These are phyloP conservation scores for Gossypium raimondii DNA, from an alignment of 345 rosid genomes.

Conservation along the genomic window DNA sequence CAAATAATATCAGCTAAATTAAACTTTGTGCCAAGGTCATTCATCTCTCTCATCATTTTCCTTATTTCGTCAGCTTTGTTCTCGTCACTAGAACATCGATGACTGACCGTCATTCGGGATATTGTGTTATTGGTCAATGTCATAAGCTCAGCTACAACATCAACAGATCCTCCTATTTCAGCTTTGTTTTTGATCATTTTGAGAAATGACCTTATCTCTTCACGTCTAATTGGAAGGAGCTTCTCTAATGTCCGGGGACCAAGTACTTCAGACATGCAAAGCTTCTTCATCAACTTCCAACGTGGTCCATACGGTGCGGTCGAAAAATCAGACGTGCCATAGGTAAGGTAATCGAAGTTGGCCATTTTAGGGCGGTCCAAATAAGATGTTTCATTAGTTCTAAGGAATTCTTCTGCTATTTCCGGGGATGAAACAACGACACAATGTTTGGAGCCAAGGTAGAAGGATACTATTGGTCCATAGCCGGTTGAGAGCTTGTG, in stretches of 20 bases:
- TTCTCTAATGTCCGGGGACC: slow-evolving; percentile 45
- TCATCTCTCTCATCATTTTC: slow-evolving; percentile 58
- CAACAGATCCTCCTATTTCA: slow-evolving; percentile 28
- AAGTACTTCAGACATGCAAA: slow-evolving; percentile 64
- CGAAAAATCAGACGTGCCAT: slow-evolving; percentile 67
- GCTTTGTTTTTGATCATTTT: slow-evolving; percentile 33
- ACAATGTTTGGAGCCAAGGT: slow-evolving; percentile 62
- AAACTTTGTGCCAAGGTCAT: slow-evolving; percentile 44
- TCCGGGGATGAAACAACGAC: slow-evolving; percentile 51
- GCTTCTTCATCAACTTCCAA: slow-evolving; percentile 79
- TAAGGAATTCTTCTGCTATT: slow-evolving; percentile 58
- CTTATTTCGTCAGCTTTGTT: slow-evolving; percentile 44
- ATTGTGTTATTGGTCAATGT: slow-evolving; percentile 53
- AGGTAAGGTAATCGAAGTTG: slow-evolving; percentile 64
- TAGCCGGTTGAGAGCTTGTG: slow-evolving; percentile 52
- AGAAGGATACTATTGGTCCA: slow-evolving; percentile 59
- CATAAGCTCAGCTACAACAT: slow-evolving; percentile 52
- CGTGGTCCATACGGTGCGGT: slow-evolving; percentile 54
- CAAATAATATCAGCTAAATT: slow-evolving; percentile 65
- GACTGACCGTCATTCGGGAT: slow-evolving; percentile 52
- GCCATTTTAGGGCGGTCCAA: slow-evolving; percentile 48
- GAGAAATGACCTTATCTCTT: slow-evolving; percentile 44
- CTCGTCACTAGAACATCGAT: slow-evolving; percentile 36
- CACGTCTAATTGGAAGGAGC: slow-evolving; percentile 37
- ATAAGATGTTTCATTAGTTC: slow-evolving; percentile 50